Evolutionary conservation across 1,284 basidiomycete species (phyloP).

Genomic region (Mycosarcoma mackinlayi): DNA sequence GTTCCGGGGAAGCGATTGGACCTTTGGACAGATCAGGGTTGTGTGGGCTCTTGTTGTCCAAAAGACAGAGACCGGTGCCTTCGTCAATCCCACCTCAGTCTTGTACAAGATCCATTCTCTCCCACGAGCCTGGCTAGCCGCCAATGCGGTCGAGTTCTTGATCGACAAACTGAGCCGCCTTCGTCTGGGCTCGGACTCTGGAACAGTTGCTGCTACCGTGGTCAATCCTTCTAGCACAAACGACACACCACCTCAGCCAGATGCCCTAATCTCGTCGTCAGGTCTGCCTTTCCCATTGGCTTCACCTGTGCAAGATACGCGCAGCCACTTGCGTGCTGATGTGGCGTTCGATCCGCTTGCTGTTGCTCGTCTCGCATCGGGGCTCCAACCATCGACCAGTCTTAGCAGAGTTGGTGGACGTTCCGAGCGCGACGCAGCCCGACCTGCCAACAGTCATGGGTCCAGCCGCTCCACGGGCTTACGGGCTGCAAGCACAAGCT

Average conservation of each 20-base stretch:
- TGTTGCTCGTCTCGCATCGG: constrained; percentile 4
- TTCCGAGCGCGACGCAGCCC: too few species aligned
- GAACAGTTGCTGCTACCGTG: not conserved
- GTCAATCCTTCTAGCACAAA: too few species aligned
- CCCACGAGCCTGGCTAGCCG: constrained; percentile 8
- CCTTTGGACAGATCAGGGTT: not conserved
- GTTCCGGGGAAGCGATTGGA: not conserved
- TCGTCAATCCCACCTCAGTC: not conserved
- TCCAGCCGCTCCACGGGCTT: too few species aligned
- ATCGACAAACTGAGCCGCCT: not conserved
- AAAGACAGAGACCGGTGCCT: not conserved
- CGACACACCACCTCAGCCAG: too few species aligned
- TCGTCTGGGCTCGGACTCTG: not conserved
- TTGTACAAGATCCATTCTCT: not conserved
- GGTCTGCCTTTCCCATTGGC: not conserved
- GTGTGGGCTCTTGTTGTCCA: constrained; percentile 4
- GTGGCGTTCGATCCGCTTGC: constrained; percentile 6
- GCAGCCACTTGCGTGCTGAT: not conserved
- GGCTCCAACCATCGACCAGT: not conserved
- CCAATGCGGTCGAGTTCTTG: not conserved
- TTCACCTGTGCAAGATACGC: not conserved
- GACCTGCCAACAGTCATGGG: too few species aligned
- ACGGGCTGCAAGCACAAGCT: too few species aligned
- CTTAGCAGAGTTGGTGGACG: too few species aligned
- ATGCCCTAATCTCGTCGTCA: too few species aligned